Evolutionary conservation across 441 rosid genomes (phyloP).

Genomic region (Biscutella laevigata): DNA sequence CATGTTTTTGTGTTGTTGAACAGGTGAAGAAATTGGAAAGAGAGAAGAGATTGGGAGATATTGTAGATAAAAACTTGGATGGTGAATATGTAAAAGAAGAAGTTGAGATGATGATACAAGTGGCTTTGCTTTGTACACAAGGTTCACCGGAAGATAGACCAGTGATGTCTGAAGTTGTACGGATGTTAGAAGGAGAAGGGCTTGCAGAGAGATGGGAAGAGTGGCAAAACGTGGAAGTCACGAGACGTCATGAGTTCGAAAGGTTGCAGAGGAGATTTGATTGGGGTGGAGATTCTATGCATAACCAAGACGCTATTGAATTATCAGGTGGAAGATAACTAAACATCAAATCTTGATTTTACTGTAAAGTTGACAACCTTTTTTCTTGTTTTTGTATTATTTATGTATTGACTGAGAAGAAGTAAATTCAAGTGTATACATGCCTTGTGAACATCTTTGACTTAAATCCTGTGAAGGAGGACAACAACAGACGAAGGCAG

Average conservation of each 20-base stretch:
- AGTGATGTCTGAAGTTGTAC: conserved; percentile 59
- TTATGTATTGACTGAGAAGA: not conserved
- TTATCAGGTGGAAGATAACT: conserved; percentile 82
- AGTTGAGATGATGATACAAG: conserved; percentile 67
- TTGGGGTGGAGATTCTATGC: conserved; percentile 73
- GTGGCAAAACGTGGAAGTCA: conserved; percentile 83
- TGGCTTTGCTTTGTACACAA: conserved; percentile 76
- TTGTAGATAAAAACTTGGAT: conserved; percentile 60
- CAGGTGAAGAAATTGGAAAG: conserved; percentile 45
- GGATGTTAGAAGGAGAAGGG: conserved; percentile 98
- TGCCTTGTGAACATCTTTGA: too few relatives aligned
- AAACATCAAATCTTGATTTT: conserved; percentile 2
- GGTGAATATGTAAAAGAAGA: conserved; percentile 45
- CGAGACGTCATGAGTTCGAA: conserved; percentile 75
- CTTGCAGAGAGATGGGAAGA: conserved; percentile 96
- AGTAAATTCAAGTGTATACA: not conserved
- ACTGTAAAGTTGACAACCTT: conserved; percentile 12
- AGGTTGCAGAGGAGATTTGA: conserved; percentile 73
- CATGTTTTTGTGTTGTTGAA: not conserved
- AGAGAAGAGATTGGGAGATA: conserved; percentile 67
- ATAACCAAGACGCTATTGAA: conserved; percentile 76
- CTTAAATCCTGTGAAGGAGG: too few relatives aligned
- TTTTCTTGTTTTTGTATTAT: not conserved
- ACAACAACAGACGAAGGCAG: too few relatives aligned
- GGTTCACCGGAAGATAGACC: conserved; percentile 73